Base-by-base conservation (phyloP, 2,329 filamentous ascomycete species). In the Scytalidium lignicola region DNA sequence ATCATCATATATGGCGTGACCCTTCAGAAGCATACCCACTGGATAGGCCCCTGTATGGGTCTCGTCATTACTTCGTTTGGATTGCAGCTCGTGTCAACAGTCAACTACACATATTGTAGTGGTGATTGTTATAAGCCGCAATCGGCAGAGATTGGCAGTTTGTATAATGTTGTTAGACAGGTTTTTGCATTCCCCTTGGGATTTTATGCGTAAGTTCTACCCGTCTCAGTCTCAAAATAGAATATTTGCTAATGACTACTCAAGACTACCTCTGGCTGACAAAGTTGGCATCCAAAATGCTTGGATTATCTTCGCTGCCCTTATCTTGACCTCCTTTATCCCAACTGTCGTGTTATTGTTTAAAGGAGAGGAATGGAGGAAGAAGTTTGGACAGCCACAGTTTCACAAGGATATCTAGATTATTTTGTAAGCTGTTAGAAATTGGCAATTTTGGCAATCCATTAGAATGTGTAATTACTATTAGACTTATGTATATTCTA, bases 1-100 rank as follows among this genome's bases (percentile, higher is more conserved):
- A 50, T 65, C 2, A 45, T 66, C 18, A 62, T 65, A 21, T 62
- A 65, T 46, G 63, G 64, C 2, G 62, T 65, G 23, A 58, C 55
- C 7, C 45, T 65, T 9, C 55, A 64, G 46, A 62, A 37, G 6
- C 6, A 57, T 13, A 43, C 51, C 3, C 53, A 52, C 41, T 65
- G 61, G 60, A 55, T 62, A 29, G 59, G 52, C 5, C 58, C 58
- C 18, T 43, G 61, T 2, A 50, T 63, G 7, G 60, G 59, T 5
- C 61, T 62, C 48, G 60, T 51, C 3, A 47, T 63, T 26, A 53
- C 56, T 17, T 57, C 54, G 45, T 62, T 63, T 50, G 61, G 61
- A 6, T 43, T 61, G 15, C 60, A 62, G 15, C 7, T 37, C 45
- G 54, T 60, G 41, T 55, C 59, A 1, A 63, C 61, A 1, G 57